Conservation (phyloP, 139 green algal species). For the Tetradesmus lagerheimii region DNA sequence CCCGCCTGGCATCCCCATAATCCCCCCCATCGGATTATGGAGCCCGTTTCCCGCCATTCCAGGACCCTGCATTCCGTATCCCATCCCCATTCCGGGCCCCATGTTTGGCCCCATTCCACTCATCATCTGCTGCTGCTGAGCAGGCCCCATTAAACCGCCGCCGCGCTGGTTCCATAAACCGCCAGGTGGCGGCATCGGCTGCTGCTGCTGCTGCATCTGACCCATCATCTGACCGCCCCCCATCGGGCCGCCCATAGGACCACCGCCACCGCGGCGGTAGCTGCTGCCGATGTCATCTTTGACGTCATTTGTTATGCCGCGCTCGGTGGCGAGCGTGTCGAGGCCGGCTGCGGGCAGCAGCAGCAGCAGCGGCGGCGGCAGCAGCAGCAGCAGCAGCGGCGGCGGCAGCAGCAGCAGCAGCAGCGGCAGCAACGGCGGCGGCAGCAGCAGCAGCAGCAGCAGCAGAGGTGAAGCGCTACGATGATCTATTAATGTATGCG, state of each 20-base stretch:
- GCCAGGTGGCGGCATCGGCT: neutral
- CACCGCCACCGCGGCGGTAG: too few relatives aligned
- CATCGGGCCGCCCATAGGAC: neutral
- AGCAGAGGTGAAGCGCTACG: neutral
- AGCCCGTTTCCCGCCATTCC: neutral
- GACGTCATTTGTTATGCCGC: constrained; percentile 3
- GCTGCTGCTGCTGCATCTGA: neutral
- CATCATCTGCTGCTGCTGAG: constrained; percentile 4
- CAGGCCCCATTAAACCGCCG: too few relatives aligned
- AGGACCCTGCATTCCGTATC: neutral
- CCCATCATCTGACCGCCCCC: neutral
- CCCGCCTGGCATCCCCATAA: neutral
- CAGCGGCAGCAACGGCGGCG: too few relatives aligned
- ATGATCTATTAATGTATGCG: too few relatives aligned
- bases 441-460: neutral
- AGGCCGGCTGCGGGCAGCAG: neutral
- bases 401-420: neutral
- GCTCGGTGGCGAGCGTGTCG: neutral
- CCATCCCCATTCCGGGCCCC: neutral
- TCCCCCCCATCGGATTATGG: neutral
- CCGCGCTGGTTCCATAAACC: neutral
- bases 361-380: neutral
- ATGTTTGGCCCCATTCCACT: neutral
- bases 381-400: neutral
- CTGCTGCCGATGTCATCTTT: neutral